Percentiles rank a stretch among this genome's conserved stretches.
Evolutionary conservation across 2,329 filamentous ascomycete genomes (phyloP).

Genomic region (Xylariaceae sp.): DNA sequence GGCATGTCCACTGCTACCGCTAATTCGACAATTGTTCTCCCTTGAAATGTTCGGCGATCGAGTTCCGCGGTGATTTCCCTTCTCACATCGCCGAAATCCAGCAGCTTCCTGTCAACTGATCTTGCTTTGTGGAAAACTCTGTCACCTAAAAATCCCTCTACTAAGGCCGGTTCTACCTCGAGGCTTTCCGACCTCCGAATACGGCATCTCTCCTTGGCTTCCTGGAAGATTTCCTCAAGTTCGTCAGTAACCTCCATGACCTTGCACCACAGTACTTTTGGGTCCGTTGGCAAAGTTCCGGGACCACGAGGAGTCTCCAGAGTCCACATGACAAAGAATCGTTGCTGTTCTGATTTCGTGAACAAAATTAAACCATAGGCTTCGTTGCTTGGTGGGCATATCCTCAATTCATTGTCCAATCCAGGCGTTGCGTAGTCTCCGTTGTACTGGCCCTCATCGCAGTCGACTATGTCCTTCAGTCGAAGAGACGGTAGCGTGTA

Average conservation of each 20-base stretch:
- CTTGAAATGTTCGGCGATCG: background rate
- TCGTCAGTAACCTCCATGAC: background rate
- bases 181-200: background rate
- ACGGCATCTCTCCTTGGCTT: background rate
- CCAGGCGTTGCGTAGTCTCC: background rate
- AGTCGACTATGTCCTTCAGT: slow-evolving; percentile 1
- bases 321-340: slow-evolving; percentile 4
- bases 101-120: background rate
- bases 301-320: too few species aligned
- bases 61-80: background rate
- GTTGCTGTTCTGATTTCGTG: background rate
- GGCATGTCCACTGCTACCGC: background rate
- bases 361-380: background rate
- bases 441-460: slow-evolving; percentile 1
- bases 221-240: background rate
- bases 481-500: background rate
- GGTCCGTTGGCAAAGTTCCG: too few species aligned
- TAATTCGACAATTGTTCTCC: background rate
- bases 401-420: background rate
- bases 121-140: background rate
- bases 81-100: background rate
- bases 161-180: background rate
- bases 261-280: slow-evolving; percentile 3
- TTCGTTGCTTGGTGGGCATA: background rate
- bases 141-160: background rate